Evolutionary conservation across 805 yeast genomes (phyloP).

Genomic region (Teunomyces barrocoloradensis): DNA sequence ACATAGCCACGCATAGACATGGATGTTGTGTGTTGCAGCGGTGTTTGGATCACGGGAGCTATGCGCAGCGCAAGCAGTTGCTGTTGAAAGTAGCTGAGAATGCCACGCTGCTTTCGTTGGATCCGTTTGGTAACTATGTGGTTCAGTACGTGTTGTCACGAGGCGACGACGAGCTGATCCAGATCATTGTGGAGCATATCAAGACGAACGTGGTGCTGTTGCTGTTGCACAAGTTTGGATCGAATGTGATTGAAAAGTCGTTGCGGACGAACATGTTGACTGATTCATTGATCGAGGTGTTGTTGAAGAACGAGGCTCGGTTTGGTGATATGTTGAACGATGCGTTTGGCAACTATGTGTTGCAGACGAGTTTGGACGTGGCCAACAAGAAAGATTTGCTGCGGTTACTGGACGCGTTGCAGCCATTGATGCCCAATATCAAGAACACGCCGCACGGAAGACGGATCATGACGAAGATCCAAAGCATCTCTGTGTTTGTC

Average conservation of each 20-base stretch:
- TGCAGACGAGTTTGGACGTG: conserved; percentile 58
- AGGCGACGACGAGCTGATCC: conserved; percentile 36
- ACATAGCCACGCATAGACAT: conserved; percentile 91
- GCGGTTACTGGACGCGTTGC: conserved; percentile 54
- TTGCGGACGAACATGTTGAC: conserved; percentile 47
- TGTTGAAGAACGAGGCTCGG: conserved; percentile 33
- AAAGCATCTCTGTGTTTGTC: conserved; percentile 11
- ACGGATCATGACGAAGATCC: conserved; percentile 72
- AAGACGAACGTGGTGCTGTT: conserved; percentile 38
- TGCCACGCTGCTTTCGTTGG: conserved; percentile 70
- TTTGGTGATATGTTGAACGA: conserved; percentile 50
- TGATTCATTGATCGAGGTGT: conserved; percentile 41
- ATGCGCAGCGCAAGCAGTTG: conserved; percentile 64
- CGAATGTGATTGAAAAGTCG: conserved; percentile 45
- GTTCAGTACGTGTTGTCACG: conserved; percentile 82
- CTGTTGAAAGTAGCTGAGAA: conserved; percentile 65
- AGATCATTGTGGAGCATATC: conserved; percentile 34
- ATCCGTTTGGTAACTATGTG: conserved; percentile 96
- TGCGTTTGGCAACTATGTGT: conserved; percentile 58
- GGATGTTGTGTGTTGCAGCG: conserved; percentile 87
- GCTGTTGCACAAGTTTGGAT: conserved; percentile 59
- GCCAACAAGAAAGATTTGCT: conserved; percentile 51
- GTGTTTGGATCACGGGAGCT: conserved; percentile 85
- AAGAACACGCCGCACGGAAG: conserved; percentile 95
- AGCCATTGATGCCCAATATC: conserved; percentile 75